A percentile compares a stretch with the other conserved stretches of the same genome.
These are phyloP conservation scores for Eutrema salsugineum DNA, from an alignment of 441 rosid genomes.

Conservation along the genomic window DNA sequence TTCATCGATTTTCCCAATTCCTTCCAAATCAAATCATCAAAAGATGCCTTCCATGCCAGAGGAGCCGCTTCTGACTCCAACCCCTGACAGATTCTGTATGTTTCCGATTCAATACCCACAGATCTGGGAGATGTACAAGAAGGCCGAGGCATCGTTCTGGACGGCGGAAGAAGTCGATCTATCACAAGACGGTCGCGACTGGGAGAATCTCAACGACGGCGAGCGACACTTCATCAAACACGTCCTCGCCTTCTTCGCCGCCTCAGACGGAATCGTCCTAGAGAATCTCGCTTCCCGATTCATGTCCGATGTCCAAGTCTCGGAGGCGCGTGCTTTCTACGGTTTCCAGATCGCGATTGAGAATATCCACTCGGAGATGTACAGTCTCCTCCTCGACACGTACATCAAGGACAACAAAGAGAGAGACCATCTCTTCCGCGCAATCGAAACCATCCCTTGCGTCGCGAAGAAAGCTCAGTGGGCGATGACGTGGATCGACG, in stretches of 20 bases:
- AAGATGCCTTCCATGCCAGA: slow-evolving; percentile 55
- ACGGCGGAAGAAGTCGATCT: slow-evolving; percentile 77
- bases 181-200: slow-evolving; percentile 51
- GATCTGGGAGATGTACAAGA: slow-evolving; percentile 69
- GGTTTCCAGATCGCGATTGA: slow-evolving; percentile 74
- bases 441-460: slow-evolving; percentile 60
- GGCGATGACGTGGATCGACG: slow-evolving; percentile 64
- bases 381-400: slow-evolving; percentile 60
- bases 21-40: neutral
- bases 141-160: slow-evolving; percentile 74
- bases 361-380: slow-evolving; percentile 71
- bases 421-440: slow-evolving; percentile 48
- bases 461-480: slow-evolving; percentile 61
- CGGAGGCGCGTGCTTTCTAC: slow-evolving; percentile 76
- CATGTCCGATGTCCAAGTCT: slow-evolving; percentile 66
- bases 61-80: slow-evolving; percentile 48
- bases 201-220: slow-evolving; percentile 52
- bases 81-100: slow-evolving; percentile 57
- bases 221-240: slow-evolving; percentile 66
- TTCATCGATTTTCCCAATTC: neutral
- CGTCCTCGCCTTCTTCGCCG: slow-evolving; percentile 70
- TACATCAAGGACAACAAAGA: slow-evolving; percentile 55
- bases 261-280: slow-evolving; percentile 62
- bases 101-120: slow-evolving; percentile 55
- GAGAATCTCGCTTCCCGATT: slow-evolving; percentile 61